Conservation (phyloP, 306 rosid genomes). For the Vigna nakashimae region DNA sequence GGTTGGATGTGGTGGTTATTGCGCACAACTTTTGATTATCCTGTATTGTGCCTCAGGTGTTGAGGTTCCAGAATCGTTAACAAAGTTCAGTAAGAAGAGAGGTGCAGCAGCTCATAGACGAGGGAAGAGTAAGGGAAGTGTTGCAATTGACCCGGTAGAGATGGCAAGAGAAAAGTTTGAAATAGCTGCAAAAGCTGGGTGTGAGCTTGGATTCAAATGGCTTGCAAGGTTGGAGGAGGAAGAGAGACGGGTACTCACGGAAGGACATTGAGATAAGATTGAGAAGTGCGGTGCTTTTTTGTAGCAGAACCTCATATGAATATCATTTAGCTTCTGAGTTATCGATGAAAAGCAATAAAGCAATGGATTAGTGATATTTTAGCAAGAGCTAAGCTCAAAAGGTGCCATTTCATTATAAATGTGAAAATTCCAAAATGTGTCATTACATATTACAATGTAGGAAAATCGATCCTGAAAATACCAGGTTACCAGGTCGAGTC, state of each 20-base stretch:
- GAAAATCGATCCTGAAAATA: too few species aligned
- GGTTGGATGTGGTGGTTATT: too few species aligned
- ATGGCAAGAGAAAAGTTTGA: slow-evolving; percentile 86
- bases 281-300: background rate
- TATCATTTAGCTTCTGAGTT: too few species aligned
- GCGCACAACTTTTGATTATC: slow-evolving; percentile 6
- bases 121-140: slow-evolving; percentile 54
- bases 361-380: too few species aligned
- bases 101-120: slow-evolving; percentile 52
- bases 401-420: too few species aligned
- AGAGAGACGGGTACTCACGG: slow-evolving; percentile 59
- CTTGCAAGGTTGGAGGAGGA: slow-evolving; percentile 83
- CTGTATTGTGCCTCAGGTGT: slow-evolving; percentile 62
- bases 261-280: background rate
- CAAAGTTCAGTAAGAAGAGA: slow-evolving; percentile 59
- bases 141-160: slow-evolving; percentile 61
- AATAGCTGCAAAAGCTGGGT: slow-evolving; percentile 82
- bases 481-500: too few species aligned
- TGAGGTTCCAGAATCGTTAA: slow-evolving; percentile 68
- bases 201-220: slow-evolving; percentile 92
- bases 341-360: too few species aligned
- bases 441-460: too few species aligned
- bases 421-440: too few species aligned
- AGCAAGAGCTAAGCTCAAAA: too few species aligned
- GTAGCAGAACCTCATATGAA: too few species aligned